phyloP scores from a whole-genome alignment of 1,284 basidiomycete genomes.

The Puccinia coronata region DNA sequence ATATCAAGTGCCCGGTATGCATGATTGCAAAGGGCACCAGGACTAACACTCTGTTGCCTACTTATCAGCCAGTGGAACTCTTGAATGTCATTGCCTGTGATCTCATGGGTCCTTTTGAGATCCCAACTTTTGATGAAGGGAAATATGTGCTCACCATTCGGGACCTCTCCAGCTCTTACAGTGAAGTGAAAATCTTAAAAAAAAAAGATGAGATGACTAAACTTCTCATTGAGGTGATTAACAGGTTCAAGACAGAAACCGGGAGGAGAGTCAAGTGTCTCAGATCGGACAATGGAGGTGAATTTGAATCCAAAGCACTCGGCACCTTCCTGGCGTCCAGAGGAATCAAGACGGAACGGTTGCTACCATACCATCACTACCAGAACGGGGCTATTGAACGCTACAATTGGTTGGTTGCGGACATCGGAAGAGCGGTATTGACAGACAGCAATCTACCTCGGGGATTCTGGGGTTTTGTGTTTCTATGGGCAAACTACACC shows the following conservation, averaged over 20 bases:
- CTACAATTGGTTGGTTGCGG: neutral
- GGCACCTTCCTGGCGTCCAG: neutral
- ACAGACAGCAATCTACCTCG: neutral
- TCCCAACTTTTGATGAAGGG: neutral
- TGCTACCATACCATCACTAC: neutral
- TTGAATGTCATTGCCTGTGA: slow-evolving; percentile 13
- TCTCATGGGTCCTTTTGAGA: slow-evolving; percentile 38
- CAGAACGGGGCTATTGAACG: slow-evolving; percentile 11
- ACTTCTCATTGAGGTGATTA: neutral
- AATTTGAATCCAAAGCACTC: slow-evolving; percentile 18
- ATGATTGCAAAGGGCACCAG: neutral
- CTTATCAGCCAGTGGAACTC: neutral
- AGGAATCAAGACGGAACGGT: slow-evolving; percentile 14
- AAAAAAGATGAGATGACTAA: slow-evolving; percentile 4
- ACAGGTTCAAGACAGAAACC: neutral
- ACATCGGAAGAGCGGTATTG: neutral
- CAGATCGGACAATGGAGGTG: slow-evolving; percentile 6
- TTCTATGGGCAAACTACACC: neutral
- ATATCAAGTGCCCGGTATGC: slow-evolving; percentile 2
- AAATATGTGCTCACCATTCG: slow-evolving; percentile 4
- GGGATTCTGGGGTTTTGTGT: slow-evolving; percentile 11
- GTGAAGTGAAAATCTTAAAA: neutral
- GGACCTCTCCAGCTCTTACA: neutral
- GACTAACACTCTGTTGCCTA: neutral
- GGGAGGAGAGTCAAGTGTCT: slow-evolving; percentile 3